Base-by-base conservation (phyloP, 2,329 filamentous ascomycete species). In the Cylindrodendrum hubeiense region DNA sequence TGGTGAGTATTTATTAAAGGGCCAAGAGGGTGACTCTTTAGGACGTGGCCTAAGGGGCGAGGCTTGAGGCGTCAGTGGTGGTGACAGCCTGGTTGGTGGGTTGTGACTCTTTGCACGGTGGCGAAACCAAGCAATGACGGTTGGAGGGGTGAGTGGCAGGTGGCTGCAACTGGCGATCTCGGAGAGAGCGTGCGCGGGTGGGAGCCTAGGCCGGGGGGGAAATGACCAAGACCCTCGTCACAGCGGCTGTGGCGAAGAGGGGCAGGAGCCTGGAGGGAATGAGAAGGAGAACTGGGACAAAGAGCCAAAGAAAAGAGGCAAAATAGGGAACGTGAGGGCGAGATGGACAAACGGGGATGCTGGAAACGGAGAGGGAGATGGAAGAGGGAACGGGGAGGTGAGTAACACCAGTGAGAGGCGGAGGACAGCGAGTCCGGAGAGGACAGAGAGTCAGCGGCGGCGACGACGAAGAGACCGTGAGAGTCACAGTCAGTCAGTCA, bases 61-160 rank as follows among this genome's bases (percentile, higher is more conserved):
- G 75, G 75, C 71, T 65, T 66, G 65, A 75, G 73, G 74, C 71
- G 71, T 66, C 62, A 55, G 58, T 68, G 66, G 65, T 71, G 59
- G 60, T 73, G 70, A 75, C 70, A 74, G 67, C 72, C 72, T 70
- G 73, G 68, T 68, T 70, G 65, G 67, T 69, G 64, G 71, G 66
- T 61, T 80, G 77, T 80, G 78, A 80, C 78, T 80, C 78, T 74
- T 71, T 74, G 73, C 74, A 79, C 75, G 78, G 79, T 77, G 76
- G 77, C 77, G 72, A 78, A 76, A 75, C 75, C 70, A 75, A 74
- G 63, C 69, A 71, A 74, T 72, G 74, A 66, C 74, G 73, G 75
- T 70, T n/a, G n/a, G 74, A 67, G 71, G 71, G 67, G 47, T 50
- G 47, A 65, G 66, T 67, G 63, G 67, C 70, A 75, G 71, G 74